These are phyloP conservation scores for Senna tora DNA, from an alignment of 306 rosid species.

Conservation along the genomic window DNA sequence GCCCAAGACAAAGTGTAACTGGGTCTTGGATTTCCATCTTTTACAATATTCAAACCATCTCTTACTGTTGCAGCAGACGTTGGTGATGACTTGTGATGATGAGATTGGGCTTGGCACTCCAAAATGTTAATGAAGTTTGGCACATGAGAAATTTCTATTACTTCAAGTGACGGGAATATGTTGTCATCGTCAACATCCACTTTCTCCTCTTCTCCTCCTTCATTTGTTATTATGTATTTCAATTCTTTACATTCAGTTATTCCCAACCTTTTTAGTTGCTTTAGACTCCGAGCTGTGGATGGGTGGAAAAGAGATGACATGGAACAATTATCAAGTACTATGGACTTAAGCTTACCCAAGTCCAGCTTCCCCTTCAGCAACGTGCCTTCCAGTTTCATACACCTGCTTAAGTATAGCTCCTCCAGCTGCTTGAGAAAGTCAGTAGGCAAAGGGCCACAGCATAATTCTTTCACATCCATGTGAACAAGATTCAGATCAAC, in stretches of 20 bases:
- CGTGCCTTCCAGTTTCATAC: background rate
- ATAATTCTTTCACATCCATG: background rate
- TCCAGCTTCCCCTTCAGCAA: background rate
- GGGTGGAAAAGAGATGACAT: background rate
- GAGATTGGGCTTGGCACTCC: too few species aligned
- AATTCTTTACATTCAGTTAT: background rate
- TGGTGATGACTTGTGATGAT: background rate
- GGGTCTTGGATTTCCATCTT: background rate
- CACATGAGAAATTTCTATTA: background rate
- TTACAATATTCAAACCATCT: too few species aligned
- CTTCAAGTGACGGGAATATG: slow-evolving; percentile 5
- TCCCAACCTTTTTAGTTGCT: background rate
- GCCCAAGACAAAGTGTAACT: background rate
- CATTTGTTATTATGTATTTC: background rate
- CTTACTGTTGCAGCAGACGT: too few species aligned
- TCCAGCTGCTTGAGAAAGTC: background rate
- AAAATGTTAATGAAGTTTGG: background rate
- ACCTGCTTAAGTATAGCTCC: fast-evolving
- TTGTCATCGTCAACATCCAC: background rate
- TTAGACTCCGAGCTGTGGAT: slow-evolving; percentile 15
- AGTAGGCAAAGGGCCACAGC: background rate
- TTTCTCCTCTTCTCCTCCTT: background rate
- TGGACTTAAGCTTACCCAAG: background rate
- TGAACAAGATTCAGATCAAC: background rate
- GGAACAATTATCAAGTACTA: background rate